Evolutionary conservation across 257 asterid species (phyloP).

Genomic region (Solanum bulbocastanum): DNA sequence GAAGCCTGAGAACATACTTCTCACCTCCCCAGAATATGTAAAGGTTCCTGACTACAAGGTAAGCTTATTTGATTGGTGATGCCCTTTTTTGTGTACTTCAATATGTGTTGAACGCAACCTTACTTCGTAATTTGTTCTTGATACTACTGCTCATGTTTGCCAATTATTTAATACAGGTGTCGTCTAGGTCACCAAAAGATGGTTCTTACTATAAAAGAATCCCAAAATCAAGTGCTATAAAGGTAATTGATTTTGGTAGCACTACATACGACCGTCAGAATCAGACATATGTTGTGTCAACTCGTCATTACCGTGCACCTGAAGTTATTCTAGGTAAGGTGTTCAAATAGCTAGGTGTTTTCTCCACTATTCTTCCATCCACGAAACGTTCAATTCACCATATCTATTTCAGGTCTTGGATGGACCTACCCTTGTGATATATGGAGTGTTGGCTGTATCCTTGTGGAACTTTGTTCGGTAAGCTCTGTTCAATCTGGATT

Average conservation of each 20-base stretch:
- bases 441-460: conserved; percentile 91
- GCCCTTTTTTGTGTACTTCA: neutral
- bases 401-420: conserved; percentile 45
- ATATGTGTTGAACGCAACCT: too few species aligned
- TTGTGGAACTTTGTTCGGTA: conserved; percentile 93
- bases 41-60: conserved; percentile 89
- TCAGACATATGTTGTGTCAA: conserved; percentile 70
- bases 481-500: neutral
- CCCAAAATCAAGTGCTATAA: conserved; percentile 84
- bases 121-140: neutral
- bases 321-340: conserved; percentile 74
- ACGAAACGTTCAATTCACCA: neutral
- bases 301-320: conserved; percentile 91
- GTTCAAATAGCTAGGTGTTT: neutral
- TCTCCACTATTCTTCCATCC: neutral
- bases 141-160: neutral
- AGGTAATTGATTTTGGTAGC: conserved; percentile 96
- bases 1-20: conserved; percentile 96
- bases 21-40: conserved; percentile 60
- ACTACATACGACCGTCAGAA: conserved; percentile 55
- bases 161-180: conserved; percentile 28
- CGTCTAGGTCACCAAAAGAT: conserved; percentile 56
- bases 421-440: conserved; percentile 88
- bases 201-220: conserved; percentile 53
- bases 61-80: neutral